Evolutionary conservation across 1,284 basidiomycete genomes (phyloP).

Genomic region (Microstroma glucosiphilum): DNA sequence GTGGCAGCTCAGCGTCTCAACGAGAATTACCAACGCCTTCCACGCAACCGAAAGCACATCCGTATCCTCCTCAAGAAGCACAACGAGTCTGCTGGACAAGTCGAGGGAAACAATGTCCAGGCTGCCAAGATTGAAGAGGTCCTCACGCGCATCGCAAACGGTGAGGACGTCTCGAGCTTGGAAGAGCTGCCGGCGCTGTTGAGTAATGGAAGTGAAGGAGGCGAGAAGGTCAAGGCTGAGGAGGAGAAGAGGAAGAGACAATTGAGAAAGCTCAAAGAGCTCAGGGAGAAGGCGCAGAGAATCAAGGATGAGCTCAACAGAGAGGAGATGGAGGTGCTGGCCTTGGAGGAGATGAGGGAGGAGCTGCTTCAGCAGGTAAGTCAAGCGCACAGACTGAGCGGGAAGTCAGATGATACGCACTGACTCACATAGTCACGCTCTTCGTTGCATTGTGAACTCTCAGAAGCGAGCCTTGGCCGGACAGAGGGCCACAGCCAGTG

Average conservation of each 20-base stretch:
- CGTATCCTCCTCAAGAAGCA: conserved; percentile 38
- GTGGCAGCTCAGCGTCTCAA: conserved; percentile 34
- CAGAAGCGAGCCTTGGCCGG: too few relatives aligned
- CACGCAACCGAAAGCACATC: conserved; percentile 45
- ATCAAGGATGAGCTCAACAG: conserved; percentile 32
- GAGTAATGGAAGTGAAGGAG: neutral
- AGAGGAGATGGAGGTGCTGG: conserved; percentile 48
- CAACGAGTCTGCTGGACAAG: conserved; percentile 17
- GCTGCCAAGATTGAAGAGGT: neutral
- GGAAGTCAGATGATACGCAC: too few relatives aligned
- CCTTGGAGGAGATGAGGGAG: conserved; percentile 40
- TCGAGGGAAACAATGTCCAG: neutral
- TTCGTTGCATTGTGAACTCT: too few relatives aligned
- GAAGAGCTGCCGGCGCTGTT: conserved; percentile 4
- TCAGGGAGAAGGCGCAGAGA: conserved; percentile 15
- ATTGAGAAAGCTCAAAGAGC: conserved; percentile 9
- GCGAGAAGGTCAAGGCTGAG: neutral
- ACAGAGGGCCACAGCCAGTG: too few relatives aligned
- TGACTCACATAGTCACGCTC: too few relatives aligned
- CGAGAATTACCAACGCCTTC: conserved; percentile 33
- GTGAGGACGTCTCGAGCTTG: neutral
- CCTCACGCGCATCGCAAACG: neutral
- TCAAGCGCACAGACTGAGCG: neutral
- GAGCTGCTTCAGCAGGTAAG: conserved; percentile 20
- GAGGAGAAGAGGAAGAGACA: neutral